phyloP scores from a whole-genome alignment of 1,284 basidiomycete genomes.

The Exobasidium rhododendri region DNA sequence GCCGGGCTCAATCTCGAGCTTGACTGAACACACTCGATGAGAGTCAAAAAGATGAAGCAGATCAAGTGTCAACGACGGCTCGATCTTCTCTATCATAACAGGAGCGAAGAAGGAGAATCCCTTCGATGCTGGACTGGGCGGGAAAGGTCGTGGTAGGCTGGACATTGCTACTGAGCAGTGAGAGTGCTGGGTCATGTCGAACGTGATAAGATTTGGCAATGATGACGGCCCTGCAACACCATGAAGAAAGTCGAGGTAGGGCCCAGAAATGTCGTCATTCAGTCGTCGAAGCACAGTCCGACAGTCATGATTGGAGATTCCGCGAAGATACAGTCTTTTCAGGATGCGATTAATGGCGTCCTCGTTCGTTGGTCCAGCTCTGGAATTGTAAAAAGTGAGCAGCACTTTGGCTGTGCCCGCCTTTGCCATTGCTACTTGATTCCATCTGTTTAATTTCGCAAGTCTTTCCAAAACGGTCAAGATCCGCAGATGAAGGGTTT shows the following conservation, averaged over 20 bases:
- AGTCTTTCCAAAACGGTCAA: slow-evolving; percentile 6
- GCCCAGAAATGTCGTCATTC: slow-evolving; percentile 3
- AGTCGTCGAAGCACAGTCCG: slow-evolving; percentile 4
- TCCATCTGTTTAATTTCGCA: slow-evolving; percentile 1
- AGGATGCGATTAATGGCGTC: not conserved
- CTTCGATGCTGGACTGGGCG: slow-evolving; percentile 21
- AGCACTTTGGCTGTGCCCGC: not conserved
- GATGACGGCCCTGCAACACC: slow-evolving; percentile 24
- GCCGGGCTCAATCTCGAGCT: slow-evolving; percentile 31
- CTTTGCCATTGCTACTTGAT: slow-evolving; percentile 10
- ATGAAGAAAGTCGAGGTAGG: slow-evolving; percentile 29
- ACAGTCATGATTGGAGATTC: not conserved
- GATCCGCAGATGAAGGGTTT: not conserved
- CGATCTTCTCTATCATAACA: slow-evolving; percentile 28
- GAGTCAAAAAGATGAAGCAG: slow-evolving; percentile 37
- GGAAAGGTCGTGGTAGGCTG: slow-evolving; percentile 37
- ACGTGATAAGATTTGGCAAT: slow-evolving; percentile 29
- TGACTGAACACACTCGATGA: slow-evolving; percentile 25
- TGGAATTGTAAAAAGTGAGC: not conserved
- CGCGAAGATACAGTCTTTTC: slow-evolving; percentile 3
- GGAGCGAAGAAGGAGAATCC: slow-evolving; percentile 39
- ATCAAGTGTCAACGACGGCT: slow-evolving; percentile 34
- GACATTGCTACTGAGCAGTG: slow-evolving; percentile 37
- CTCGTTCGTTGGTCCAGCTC: not conserved
- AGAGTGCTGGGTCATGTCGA: slow-evolving; percentile 27